Percentiles rank a stretch among this genome's conserved stretches.
Conservation (phyloP, 2,329 filamentous ascomycete genomes). For the Diaporthe helianthi region DNA sequence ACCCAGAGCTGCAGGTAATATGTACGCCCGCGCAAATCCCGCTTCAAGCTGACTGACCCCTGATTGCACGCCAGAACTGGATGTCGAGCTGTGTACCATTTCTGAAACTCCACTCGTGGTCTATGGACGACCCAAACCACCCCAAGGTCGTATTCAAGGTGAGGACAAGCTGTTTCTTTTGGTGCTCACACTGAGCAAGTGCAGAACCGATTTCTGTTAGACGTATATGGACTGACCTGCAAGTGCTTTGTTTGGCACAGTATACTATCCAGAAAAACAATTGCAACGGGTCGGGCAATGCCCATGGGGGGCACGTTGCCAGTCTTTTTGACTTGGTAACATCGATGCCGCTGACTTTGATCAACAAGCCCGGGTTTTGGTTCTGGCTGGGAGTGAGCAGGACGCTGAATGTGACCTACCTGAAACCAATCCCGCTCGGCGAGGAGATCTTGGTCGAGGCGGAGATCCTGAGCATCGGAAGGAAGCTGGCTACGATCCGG, state of each 20-base stretch:
- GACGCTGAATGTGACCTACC: slow-evolving; percentile 71
- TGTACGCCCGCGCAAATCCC: neutral
- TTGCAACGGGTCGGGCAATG: slow-evolving; percentile 60
- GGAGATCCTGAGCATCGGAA: slow-evolving; percentile 65
- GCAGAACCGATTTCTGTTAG: neutral
- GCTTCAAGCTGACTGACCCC: slow-evolving; percentile 9
- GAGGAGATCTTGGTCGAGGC: slow-evolving; percentile 60
- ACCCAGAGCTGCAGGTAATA: slow-evolving; percentile 32
- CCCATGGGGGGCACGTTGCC: slow-evolving; percentile 69
- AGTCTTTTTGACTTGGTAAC: slow-evolving; percentile 74
- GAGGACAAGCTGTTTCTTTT: neutral
- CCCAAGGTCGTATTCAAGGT: slow-evolving; percentile 22
- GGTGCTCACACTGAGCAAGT: neutral
- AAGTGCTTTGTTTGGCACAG: slow-evolving; percentile 38
- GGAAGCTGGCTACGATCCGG: slow-evolving; percentile 58
- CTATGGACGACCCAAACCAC: slow-evolving; percentile 30
- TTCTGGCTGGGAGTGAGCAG: slow-evolving; percentile 68
- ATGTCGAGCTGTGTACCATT: slow-evolving; percentile 13
- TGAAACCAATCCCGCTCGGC: slow-evolving; percentile 65
- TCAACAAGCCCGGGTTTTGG: slow-evolving; percentile 68
- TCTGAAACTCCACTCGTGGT: slow-evolving; percentile 32
- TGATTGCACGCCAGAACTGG: slow-evolving; percentile 21
- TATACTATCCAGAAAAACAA: slow-evolving; percentile 58
- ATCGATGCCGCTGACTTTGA: slow-evolving; percentile 61
- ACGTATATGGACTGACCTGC: slow-evolving; percentile 36